Evolutionary conservation across 805 yeast genomes (phyloP), one percentile per base, ranked within the genome.

Genomic region (Candida multigemmis): DNA sequence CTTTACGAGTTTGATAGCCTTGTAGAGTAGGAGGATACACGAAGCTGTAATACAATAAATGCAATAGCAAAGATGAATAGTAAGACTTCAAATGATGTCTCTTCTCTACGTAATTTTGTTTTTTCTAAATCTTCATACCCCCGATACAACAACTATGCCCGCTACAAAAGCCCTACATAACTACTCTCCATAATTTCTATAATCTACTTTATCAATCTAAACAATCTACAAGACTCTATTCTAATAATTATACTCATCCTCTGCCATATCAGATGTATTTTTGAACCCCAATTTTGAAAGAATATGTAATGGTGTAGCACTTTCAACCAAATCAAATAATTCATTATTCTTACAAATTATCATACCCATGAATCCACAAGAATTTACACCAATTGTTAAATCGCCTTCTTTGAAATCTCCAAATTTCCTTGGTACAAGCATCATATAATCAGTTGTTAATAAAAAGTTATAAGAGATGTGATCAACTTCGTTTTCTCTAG

Each of bases 321-420:
- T 44, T 23, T 54, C 42, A 13, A 78, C 66, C 29, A 71, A 41
- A 4, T 69, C 55, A 25, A 60, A 63, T 16, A 68, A 55, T 24
- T 73, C 74, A 28, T 71, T 67, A 42, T 77, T 65, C 50, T 83
- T 87, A 27, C 86, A 87, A 31, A 82, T 64, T 26, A 87, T 47
- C 37, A 89, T 52, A 2, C 97, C 96, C 35, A 82, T 61, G 33
- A 71, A 72, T 0, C 94, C 96, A 24, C 85, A 69, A 0, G 95
- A 67, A 46, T 89, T 89, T 39, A 86, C 67, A 32, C 89, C 80
- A 16, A 77, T 53, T 13, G 32, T 38, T n/a, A n/a, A n/a, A n/a
- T n/a, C n/a, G n/a, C n/a, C n/a, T 6, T 59, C 60, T 22, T 66
- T 63, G 42, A 64, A 75, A 26, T 55, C 59, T 2, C 79, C 77